Evolutionary conservation across 2,329 filamentous ascomycete genomes (phyloP), one percentile per base, ranked within the genome.

Genomic region (Diplodia seriata): DNA sequence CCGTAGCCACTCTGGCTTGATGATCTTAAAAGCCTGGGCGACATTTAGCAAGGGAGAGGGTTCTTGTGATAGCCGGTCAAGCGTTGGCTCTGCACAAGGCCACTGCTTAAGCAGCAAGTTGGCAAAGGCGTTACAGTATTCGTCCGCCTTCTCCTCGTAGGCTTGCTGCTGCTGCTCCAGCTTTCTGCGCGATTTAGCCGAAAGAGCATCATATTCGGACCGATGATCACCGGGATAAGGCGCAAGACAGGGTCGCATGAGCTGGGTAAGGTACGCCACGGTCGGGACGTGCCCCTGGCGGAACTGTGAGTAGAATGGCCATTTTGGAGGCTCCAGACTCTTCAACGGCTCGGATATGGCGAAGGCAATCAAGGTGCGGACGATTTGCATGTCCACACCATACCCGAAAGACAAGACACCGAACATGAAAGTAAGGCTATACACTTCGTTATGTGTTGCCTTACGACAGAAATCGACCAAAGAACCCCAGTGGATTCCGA

Each of bases 1-100:
- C 0, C 82, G 79, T 4, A 74, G 69, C 85, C 85, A 88, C 62
- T 86, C 82, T 0, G 79, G 78, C 0, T 71, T 70, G 15, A 88
- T 72, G 0, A 73, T 71, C 0, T 76, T 70, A 1, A 86, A 47
- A 3, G 84, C 84, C 12, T 74, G 69, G 0, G 69, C 47, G 2
- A 85, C 68, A 0, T 73, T 55, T 0, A 88, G 33, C 2, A 80
- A 56, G 6, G 51, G 51, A 4, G 65, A 23, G 18, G 6, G 11
- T 8, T 29, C 18, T 2, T 15, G 11, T 18, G 33, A 4, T 14
- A 61, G 47, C 15, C 47, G 33, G 2, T 51, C 55, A 4, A 47
- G 8, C 0, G 43, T 61, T 3, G 3, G 80, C 8, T 77, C 72
- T 0, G 69, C 23, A 54, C 78, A 79, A 0, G 86, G 77, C 77